Evolutionary conservation across 768 basidiomycete species (phyloP).

Genomic region (Podaxis sp.): DNA sequence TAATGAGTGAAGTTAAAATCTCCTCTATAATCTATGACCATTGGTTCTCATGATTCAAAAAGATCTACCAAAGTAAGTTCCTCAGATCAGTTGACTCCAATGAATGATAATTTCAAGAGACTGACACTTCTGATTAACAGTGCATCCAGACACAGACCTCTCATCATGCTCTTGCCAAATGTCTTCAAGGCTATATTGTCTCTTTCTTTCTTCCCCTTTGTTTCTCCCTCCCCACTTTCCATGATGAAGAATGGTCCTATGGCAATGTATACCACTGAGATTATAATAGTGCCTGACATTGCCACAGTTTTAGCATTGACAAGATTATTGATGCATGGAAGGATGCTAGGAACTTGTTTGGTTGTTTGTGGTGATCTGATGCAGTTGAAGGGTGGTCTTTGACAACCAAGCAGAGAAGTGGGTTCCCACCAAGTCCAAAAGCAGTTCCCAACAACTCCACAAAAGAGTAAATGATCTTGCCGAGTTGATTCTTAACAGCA

Average conservation of each 20-base stretch:
- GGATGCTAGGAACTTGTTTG: constrained; percentile 58
- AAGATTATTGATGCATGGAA: constrained; percentile 74
- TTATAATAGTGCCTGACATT: constrained; percentile 90
- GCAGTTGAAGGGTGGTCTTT: constrained; percentile 39
- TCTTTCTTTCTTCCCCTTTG: constrained; percentile 47
- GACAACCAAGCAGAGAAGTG: constrained; percentile 51
- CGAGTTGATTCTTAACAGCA: constrained; percentile 77
- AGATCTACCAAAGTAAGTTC: constrained; percentile 54
- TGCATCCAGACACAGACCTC: constrained; percentile 77
- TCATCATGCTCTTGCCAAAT: constrained; percentile 77
- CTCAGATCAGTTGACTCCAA: background rate
- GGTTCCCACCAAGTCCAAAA: constrained; percentile 36
- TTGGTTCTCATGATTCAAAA: constrained; percentile 88
- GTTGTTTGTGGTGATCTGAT: constrained; percentile 17
- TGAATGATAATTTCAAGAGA: constrained; percentile 10
- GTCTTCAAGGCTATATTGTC: constrained; percentile 60
- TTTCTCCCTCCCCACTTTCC: constrained; percentile 56
- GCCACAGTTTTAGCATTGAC: constrained; percentile 69
- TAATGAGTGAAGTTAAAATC: constrained; percentile 85
- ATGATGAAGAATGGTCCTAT: constrained; percentile 93
- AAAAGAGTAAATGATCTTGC: constrained; percentile 80
- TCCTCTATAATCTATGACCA: constrained; percentile 98
- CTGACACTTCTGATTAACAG: constrained; percentile 84
- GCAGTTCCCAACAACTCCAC: constrained; percentile 61
- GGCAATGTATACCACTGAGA: constrained; percentile 88